Base-by-base conservation (phyloP, 345 rosid genomes). In the Lumnitzera racemosa region DNA sequence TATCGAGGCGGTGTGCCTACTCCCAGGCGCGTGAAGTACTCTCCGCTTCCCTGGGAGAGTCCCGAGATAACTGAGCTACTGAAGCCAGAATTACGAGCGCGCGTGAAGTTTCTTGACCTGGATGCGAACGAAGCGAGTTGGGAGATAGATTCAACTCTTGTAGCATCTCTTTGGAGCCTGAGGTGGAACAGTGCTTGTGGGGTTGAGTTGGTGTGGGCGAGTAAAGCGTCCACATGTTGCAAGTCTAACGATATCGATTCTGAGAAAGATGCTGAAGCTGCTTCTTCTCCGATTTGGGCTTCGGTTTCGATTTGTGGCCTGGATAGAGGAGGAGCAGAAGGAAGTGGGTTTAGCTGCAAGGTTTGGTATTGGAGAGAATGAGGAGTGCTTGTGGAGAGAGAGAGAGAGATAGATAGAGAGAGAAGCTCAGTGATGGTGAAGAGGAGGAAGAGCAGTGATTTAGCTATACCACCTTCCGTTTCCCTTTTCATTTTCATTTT, bases 21-120 rank as follows among this genome's bases (percentile, higher is more conserved):
- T 12, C 96, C 97, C 11, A 94, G 66, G 65, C 97, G 97, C 59
- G 96, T 90, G 85, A 94, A 94, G 74, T 88, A 94, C 76, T 95
- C 99, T 4, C 99, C 95, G 36, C 97, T 90, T 15, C 97, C 96
- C 61, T 90, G 96, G 4, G 99, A 72, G 13, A 95, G 90, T 4
- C 99, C 99, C 24, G 96, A 95, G 24, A 82, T 77, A 0, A 95
- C 78, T 1, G 90, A 78, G 81, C 94, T 87, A 58, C 94, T 83
- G 66, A 83, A 83, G 5, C 82, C 84, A 9, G 76, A 67, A 48
- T 56, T 49, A 4, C 59, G 79, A 24, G 62, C 77, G 55, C 56
- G 78, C 12, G 81, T 67, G 10, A 46, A 12, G 46, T 78, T 74
- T 27, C 78, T 15, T 6, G 71, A 71, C 4, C 72, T 60, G 20